Percentiles rank a stretch among this genome's conserved stretches.
phyloP scores from a whole-genome alignment of 2,329 filamentous ascomycete species.

The Monosporascus sp. region DNA sequence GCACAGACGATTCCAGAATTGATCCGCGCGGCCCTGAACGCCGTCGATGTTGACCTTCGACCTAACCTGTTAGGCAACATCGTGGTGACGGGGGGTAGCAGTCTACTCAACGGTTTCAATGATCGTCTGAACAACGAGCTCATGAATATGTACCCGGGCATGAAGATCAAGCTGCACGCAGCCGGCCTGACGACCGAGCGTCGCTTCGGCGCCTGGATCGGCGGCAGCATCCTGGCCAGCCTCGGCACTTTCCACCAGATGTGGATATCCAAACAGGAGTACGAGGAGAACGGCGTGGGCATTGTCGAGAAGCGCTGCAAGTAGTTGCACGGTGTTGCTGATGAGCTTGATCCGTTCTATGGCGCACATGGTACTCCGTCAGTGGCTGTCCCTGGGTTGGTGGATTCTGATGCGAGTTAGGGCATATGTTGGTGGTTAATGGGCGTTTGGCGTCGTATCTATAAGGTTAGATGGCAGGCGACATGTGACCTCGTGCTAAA shows the following conservation, averaged over 20 bases:
- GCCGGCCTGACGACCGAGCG: conserved; percentile 82
- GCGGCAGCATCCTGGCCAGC: conserved; percentile 90
- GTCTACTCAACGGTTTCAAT: conserved; percentile 83
- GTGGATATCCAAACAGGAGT: conserved; percentile 98
- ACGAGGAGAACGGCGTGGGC: conserved; percentile 84
- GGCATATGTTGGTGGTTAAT: background rate
- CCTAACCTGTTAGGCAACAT: conserved; percentile 81
- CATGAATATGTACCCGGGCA: conserved; percentile 72
- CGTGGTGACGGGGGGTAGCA: conserved; percentile 85
- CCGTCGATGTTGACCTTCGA: conserved; percentile 84
- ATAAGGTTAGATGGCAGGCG: background rate
- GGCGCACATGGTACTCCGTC: too few relatives aligned
- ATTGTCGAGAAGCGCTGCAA: conserved; percentile 98
- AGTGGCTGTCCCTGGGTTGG: background rate
- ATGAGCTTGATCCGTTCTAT: too few relatives aligned
- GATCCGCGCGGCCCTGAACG: conserved; percentile 69
- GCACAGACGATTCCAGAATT: conserved; percentile 79
- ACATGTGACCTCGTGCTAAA: background rate
- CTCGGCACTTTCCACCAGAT: conserved; percentile 98
- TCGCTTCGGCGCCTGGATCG: conserved; percentile 91
- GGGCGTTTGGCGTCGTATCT: background rate
- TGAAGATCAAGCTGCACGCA: conserved; percentile 82
- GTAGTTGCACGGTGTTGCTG: conserved; percentile 33
- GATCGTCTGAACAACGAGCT: conserved; percentile 86
- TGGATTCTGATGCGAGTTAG: background rate